A percentile compares a stretch with the other conserved stretches of the same genome.
These are phyloP conservation scores for Brachypodium distachyon DNA, from an alignment of 202 grass and related monocot genomes.

Conservation along the genomic window DNA sequence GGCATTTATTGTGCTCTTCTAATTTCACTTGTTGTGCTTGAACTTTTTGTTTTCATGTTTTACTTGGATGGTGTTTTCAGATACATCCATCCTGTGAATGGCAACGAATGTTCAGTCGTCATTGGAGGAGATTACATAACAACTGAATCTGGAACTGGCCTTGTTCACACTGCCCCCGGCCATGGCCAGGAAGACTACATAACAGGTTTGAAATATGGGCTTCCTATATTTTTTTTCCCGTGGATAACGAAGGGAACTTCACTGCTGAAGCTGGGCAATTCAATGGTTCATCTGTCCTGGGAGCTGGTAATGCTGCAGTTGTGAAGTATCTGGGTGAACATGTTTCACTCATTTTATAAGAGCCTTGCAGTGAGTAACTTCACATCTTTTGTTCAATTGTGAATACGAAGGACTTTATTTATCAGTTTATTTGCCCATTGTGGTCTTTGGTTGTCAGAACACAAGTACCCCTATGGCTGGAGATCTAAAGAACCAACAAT, in stretches of 20 bases:
- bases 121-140: conserved; percentile 97
- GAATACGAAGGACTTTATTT: conserved; percentile 1
- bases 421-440: conserved; percentile 7
- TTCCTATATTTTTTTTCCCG: conserved; percentile 80
- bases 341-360: conserved; percentile 69
- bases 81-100: conserved; percentile 80
- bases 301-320: conserved; percentile 75
- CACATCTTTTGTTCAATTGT: conserved; percentile 4
- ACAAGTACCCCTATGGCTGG: conserved; percentile 99
- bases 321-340: conserved; percentile 70
- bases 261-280: conserved; percentile 87
- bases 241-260: conserved; percentile 91
- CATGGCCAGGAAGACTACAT: conserved; percentile 97
- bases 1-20: conserved; percentile 32
- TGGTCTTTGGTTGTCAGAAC: conserved; percentile 47
- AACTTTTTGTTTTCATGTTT: conserved; percentile 4
- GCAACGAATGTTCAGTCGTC: conserved; percentile 78
- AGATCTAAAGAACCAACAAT: conserved; percentile 98
- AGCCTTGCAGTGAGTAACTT: conserved; percentile 82
- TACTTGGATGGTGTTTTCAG: conserved; percentile 32
- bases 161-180: conserved; percentile 98
- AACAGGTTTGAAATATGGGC: conserved; percentile 88
- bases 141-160: conserved; percentile 92
- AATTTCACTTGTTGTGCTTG: not conserved
- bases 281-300: conserved; percentile 70